Evolutionary conservation across 1,284 basidiomycete species (phyloP).

Genomic region (Neonothopanus nambi): DNA sequence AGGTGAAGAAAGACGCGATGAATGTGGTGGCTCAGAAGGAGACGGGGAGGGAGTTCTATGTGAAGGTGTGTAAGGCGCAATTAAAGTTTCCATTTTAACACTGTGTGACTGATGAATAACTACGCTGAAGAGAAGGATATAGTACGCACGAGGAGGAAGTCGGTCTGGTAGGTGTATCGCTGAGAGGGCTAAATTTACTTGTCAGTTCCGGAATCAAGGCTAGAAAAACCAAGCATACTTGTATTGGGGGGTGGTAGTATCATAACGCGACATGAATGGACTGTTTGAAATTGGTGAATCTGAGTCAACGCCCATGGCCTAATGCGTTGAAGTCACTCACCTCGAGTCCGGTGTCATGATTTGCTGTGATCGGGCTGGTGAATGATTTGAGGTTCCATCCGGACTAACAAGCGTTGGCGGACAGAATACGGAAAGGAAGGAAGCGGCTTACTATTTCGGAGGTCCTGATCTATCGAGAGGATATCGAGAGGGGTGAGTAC

Average conservation of each 20-base stretch:
- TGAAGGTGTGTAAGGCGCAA: not conserved
- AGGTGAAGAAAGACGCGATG: conserved; percentile 43
- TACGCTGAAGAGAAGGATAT: not conserved
- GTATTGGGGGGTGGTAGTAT: not conserved
- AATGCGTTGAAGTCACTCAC: conserved; percentile 28
- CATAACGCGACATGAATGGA: conserved; percentile 7
- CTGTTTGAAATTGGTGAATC: conserved; percentile 3
- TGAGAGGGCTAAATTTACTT: not conserved
- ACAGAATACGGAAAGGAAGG: not conserved
- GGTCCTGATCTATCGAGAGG: not conserved
- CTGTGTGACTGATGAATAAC: not conserved
- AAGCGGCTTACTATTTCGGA: conserved; percentile 8
- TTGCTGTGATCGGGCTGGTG: conserved; percentile 31
- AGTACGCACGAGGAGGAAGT: not conserved
- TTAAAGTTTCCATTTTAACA: conserved; percentile 9
- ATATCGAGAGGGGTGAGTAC: conserved; percentile 21
- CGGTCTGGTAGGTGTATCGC: not conserved
- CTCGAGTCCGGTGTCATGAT: conserved; percentile 57
- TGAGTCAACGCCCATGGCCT: not conserved
- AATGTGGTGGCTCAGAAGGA: conserved; percentile 4
- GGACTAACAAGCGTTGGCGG: not conserved
- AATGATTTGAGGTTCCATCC: not conserved
- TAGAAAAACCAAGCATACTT: not conserved
- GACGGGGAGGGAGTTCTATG: conserved; percentile 12
- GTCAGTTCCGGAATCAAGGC: not conserved